phyloP scores from a whole-genome alignment of 306 rosid species.

The Dalbergia cochinchinensis region DNA sequence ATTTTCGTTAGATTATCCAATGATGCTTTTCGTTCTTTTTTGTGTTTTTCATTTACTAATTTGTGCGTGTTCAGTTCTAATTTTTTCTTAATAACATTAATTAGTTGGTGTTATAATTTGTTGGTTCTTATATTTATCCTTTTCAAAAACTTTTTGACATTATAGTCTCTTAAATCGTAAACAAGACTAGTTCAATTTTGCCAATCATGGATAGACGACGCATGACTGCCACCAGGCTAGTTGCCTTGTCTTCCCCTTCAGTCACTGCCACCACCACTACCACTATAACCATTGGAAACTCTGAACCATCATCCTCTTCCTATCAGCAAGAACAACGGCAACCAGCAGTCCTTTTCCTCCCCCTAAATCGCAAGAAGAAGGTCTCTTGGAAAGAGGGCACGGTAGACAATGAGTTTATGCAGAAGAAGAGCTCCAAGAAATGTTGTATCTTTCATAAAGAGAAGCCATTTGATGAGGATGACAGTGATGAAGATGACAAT shows the following conservation, averaged over 20 bases:
- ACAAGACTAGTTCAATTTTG: background rate
- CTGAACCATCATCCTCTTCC: slow-evolving; percentile 46
- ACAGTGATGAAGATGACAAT: slow-evolving; percentile 73
- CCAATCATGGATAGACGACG: slow-evolving; percentile 36
- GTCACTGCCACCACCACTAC: slow-evolving; percentile 43
- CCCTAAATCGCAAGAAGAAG: slow-evolving; percentile 85
- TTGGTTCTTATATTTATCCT: slow-evolving; percentile 4
- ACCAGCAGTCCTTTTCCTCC: slow-evolving; percentile 68
- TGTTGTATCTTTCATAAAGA: slow-evolving; percentile 93
- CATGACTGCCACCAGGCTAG: slow-evolving; percentile 1
- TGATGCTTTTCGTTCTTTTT: background rate
- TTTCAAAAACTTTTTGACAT: background rate
- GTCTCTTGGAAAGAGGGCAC: slow-evolving; percentile 95
- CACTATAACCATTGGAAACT: slow-evolving; percentile 59
- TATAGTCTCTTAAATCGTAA: background rate
- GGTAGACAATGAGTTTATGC: slow-evolving; percentile 94
- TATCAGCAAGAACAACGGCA: slow-evolving; percentile 58
- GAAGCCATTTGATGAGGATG: slow-evolving; percentile 79
- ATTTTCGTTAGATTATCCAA: background rate
- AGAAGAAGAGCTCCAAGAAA: slow-evolving; percentile 95
- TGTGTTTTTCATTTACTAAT: background rate
- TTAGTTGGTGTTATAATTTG: background rate
- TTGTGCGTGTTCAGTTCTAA: slow-evolving; percentile 1
- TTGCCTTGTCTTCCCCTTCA: slow-evolving; percentile 28
- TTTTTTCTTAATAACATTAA: background rate